A percentile compares a stretch with the other conserved stretches of the same genome.
Evolutionary conservation across 306 rosid genomes (phyloP).

Genomic region (Vigna angularis): DNA sequence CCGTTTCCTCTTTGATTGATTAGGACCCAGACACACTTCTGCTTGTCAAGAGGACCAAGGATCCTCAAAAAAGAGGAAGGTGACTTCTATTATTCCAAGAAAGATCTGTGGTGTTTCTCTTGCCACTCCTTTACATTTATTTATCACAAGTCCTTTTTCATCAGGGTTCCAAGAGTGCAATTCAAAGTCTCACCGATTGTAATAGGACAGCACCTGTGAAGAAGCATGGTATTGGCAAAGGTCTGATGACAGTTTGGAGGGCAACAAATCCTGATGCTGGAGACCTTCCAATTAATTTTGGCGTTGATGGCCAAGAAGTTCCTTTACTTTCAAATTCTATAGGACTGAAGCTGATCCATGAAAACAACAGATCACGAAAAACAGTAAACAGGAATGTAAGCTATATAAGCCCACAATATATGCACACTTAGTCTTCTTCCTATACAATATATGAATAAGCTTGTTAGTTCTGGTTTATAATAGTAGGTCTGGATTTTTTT

Average conservation of each 20-base stretch:
- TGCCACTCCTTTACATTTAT: constrained; percentile 21
- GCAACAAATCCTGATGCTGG: constrained; percentile 76
- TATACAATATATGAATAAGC: constrained; percentile 30
- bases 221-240: constrained; percentile 93
- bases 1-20: constrained; percentile 37
- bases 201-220: constrained; percentile 47
- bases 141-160: constrained; percentile 16
- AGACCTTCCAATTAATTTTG: constrained; percentile 61
- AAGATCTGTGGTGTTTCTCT: constrained; percentile 7
- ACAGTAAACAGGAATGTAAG: constrained; percentile 57
- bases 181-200: constrained; percentile 41
- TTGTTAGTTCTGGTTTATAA: constrained; percentile 26
- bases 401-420: constrained; percentile 30
- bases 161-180: constrained; percentile 65
- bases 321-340: constrained; percentile 48
- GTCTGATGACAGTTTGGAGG: constrained; percentile 96
- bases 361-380: constrained; percentile 55
- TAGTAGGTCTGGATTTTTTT: constrained; percentile 39
- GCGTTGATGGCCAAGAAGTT: constrained; percentile 50
- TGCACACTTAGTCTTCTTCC: constrained; percentile 33
- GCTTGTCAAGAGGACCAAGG: constrained; percentile 58
- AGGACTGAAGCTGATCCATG: constrained; percentile 39
- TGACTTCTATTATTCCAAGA: constrained; percentile 37
- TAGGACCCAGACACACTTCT: constrained; percentile 51
- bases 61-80: constrained; percentile 70